A percentile compares a stretch with the other conserved stretches of the same genome.
Conservation (phyloP, 495 filamentous ascomycete species). For the Aspergillus ellipticus region DNA sequence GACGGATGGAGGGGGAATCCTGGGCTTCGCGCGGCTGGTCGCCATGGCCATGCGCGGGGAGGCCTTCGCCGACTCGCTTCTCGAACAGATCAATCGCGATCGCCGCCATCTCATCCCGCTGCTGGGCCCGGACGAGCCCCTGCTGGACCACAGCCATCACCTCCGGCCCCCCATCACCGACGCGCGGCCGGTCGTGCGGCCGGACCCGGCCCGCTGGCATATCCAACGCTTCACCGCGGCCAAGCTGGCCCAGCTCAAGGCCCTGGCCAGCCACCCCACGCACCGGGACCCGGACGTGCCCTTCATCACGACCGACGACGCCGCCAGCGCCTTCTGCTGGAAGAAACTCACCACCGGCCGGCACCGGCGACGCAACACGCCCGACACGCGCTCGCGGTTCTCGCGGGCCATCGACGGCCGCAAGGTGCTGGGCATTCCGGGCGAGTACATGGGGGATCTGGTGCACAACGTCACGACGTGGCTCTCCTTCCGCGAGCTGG, state of each 20-base stretch:
- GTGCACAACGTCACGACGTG: conserved; percentile 16
- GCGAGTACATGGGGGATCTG: conserved; percentile 32
- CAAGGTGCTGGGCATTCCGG: conserved; percentile 20
- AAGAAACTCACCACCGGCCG: conserved; percentile 22
- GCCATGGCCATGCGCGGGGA: conserved; percentile 18
- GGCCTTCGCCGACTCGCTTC: not conserved
- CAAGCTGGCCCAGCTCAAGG: not conserved
- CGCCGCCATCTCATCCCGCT: conserved; percentile 25
- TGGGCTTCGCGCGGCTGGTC: conserved; percentile 24
- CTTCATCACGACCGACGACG: conserved; percentile 45
- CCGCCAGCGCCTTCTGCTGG: conserved; percentile 46
- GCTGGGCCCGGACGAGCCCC: conserved; percentile 19
- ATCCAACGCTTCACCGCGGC: not conserved
- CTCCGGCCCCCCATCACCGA: not conserved
- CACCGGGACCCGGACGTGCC: too few species aligned
- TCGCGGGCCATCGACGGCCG: conserved; percentile 28
- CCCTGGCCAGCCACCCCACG: not conserved
- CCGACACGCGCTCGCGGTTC: conserved; percentile 16
- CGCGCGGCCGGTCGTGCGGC: not conserved
- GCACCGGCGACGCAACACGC: not conserved
- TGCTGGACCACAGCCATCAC: conserved; percentile 28
- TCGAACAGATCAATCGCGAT: conserved; percentile 28
- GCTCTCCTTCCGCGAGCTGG: conserved; percentile 22
- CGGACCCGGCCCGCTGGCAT: not conserved
- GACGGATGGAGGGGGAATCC: conserved; percentile 25